These are phyloP conservation scores for Trichoderma semiorbis DNA, from an alignment of 2,329 filamentous ascomycete genomes.

Conservation along the genomic window DNA sequence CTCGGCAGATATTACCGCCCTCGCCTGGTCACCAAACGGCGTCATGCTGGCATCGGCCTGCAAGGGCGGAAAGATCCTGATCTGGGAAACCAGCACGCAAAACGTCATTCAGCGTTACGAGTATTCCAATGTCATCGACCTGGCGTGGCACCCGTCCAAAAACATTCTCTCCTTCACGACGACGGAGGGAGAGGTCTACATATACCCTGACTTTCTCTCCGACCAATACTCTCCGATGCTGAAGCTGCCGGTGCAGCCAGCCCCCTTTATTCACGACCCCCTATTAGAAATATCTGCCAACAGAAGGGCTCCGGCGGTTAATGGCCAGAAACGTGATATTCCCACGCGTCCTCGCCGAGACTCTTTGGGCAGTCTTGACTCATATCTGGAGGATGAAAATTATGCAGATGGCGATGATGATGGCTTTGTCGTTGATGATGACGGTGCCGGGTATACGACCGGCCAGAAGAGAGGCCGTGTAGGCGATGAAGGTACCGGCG, in stretches of 20 bases:
- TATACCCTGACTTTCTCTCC: conserved; percentile 68
- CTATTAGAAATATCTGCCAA: conserved; percentile 67
- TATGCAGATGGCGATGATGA: conserved; percentile 51
- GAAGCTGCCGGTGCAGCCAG: conserved; percentile 62
- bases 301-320: conserved; percentile 48
- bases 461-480: conserved; percentile 49
- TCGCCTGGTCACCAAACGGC: conserved; percentile 94
- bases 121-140: conserved; percentile 77
- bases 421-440: conserved; percentile 91
- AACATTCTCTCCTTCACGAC: conserved; percentile 92
- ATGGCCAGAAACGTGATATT: conserved; percentile 50
- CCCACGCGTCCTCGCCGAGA: conserved; percentile 54
- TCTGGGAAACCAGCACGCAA: conserved; percentile 92
- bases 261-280: conserved; percentile 83
- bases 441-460: conserved; percentile 82
- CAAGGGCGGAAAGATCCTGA: conserved; percentile 64
- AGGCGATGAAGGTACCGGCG: conserved; percentile 52
- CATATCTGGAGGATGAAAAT: conserved; percentile 65
- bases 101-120: conserved; percentile 74
- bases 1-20: conserved; percentile 76
- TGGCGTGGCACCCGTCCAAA: conserved; percentile 86
- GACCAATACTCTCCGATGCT: conserved; percentile 56
- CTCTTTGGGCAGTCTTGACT: conserved; percentile 76
- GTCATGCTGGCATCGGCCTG: conserved; percentile 73
- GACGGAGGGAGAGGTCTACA: conserved; percentile 88